phyloP scores from a whole-genome alignment of 129 eudicot species.

The Calendula officinalis region DNA sequence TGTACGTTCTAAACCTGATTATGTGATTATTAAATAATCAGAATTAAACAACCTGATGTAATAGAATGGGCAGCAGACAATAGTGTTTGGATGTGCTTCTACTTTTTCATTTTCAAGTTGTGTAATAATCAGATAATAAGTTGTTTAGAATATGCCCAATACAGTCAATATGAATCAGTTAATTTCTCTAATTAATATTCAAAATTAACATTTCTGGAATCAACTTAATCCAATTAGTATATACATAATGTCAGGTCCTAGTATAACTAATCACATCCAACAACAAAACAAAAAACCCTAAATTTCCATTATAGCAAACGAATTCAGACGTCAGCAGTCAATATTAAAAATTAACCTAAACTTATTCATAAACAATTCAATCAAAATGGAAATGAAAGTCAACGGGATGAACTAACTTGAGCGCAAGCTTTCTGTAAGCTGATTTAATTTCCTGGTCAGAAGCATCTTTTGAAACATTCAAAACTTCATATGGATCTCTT shows the following conservation, averaged over 20 bases:
- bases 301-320: not conserved
- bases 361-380: not conserved
- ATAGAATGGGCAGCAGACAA: no score
- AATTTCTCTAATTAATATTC: no score
- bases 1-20: not conserved
- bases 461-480: conserved; percentile 61
- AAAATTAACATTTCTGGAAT: no score
- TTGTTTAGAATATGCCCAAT: no score
- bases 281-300: not conserved
- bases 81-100: no score
- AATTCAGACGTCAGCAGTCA: not conserved
- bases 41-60: no score
- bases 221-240: no score
- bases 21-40: not conserved
- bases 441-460: conserved; percentile 91
- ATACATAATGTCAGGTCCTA: no score
- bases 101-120: no score
- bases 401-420: conserved; percentile 53
- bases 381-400: not conserved
- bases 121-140: no score
- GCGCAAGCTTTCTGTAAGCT: conserved; percentile 95
- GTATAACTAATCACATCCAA: no score
- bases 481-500: conserved; percentile 86
- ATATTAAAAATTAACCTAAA: not conserved
- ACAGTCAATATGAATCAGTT: no score